Evolutionary conservation across 768 basidiomycete species (phyloP).

Genomic region (Tylopilus intermedius): DNA sequence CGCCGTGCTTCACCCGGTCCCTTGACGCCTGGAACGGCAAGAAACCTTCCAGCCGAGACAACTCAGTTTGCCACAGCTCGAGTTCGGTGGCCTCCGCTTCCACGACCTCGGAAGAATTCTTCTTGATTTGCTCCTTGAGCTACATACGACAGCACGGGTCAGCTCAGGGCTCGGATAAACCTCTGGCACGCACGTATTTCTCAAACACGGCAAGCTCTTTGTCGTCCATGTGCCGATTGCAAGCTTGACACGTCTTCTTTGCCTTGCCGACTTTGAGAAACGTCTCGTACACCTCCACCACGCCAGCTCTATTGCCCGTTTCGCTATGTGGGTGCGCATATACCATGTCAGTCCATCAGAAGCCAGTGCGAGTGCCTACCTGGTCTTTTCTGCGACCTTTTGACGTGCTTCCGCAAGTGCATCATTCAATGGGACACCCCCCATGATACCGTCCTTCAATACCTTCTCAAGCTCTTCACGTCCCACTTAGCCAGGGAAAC

Average conservation of each 20-base stretch:
- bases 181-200: conserved; percentile 49
- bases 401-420: conserved; percentile 41
- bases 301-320: conserved; percentile 27
- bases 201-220: conserved; percentile 59
- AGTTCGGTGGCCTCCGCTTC: conserved; percentile 35
- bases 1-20: conserved; percentile 50
- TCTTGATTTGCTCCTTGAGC: conserved; percentile 62
- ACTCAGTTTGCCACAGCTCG: conserved; percentile 54
- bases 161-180: background rate
- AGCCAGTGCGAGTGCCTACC: conserved; percentile 5
- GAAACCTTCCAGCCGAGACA: conserved; percentile 53
- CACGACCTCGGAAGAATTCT: conserved; percentile 44
- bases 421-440: conserved; percentile 38
- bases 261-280: conserved; percentile 55
- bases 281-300: conserved; percentile 46
- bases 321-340: conserved; percentile 12
- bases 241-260: conserved; percentile 69
- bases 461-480: conserved; percentile 38
- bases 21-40: conserved; percentile 51
- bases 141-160: conserved; percentile 25
- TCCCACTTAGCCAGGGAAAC: background rate
- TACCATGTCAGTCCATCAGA: background rate
- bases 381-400: conserved; percentile 14
- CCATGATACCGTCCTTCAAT: conserved; percentile 37
- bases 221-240: conserved; percentile 62